Evolutionary conservation across 441 rosid genomes (phyloP), one percentile per base, ranked within the genome.

Genomic region (Euphorbia neoarborescens): DNA sequence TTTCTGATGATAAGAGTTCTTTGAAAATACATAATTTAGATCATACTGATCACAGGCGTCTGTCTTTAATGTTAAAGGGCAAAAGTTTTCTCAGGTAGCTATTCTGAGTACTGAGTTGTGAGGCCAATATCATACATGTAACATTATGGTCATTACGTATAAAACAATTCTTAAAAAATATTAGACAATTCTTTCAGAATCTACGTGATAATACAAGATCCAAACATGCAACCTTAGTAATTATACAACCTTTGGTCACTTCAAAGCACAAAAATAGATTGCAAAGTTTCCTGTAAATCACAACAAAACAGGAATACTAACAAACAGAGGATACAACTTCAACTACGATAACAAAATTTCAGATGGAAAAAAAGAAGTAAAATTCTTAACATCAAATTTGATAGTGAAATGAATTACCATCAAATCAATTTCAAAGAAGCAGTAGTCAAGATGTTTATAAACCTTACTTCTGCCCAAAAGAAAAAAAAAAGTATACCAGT

Each of bases 401-500:
- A 5, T 12, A 53, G 7, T n/a, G 7, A 27, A 38, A 27, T 20
- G 17, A 57, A 11, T 30, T 46, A 46, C 17, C 24, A 57, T 1
- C 0, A 69, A 58, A 40, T 28, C 28, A 17, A 19, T 13, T 53
- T 27, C 25, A 57, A 28, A 69, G 56, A 28, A 50, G n/a, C 9
- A 34, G 25, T 22, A 44, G 54, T 50, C 30, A 38, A 7, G 62
- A 48, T 35, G 24, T 54, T 68, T 64, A 12, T 40, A 13, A 64
- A 42, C 48, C 58, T 9, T 34, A 54, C 62, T 37, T 38, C 25
- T 8, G 27, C 25, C 11, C 13, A 38, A 44, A 20, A 40, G 27
- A 27, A 40, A 58, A 44, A 19, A 11, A 73, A 40, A 40, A 57
- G 27, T 35, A 54, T 73, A 80, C 99, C 99, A 94, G 79, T 87